Evolutionary conservation across 1,284 basidiomycete genomes (phyloP), one percentile per base, ranked within the genome.

Genomic region (Cutaneotrichosporon sp.): DNA sequence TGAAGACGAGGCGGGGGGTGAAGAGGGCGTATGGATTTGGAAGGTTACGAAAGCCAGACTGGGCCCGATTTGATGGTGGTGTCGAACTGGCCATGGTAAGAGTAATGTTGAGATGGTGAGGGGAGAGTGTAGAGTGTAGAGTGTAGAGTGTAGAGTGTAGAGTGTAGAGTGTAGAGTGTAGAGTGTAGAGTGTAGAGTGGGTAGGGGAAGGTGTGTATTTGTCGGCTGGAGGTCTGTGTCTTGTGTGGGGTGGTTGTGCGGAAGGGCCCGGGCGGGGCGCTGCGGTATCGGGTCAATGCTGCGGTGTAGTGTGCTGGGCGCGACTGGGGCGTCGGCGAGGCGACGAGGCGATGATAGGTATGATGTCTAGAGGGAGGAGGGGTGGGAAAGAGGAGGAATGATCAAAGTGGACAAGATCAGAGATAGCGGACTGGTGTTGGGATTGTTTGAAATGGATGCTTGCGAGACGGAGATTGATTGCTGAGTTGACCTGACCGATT

Each of bases 1-100:
- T 79, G 68, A 80, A 80, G 62, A 78, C 52, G 62, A 80, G 72
- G 14, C 67, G 61, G 9, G 74, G 68, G 31, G 65, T 66, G 65
- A 76, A 76, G 9, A 75, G 56, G 13, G 78, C 79, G 18, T 76
- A 69, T 6, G 66, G 65, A 51, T 75, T 72, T 0, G 78, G 77
- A 53, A 80, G 62, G 36, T 34, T 32, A 40, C 66, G 66, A 40
- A 63, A 63, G 32, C 64, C 62, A 1, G 62, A 60, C 9, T 52
- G 18, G 32, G 52, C 51, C 2, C 58, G 26, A 9, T 38, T 30
- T 18, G 30, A 5, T 53, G 31, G 31, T 9, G 13, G 51, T 22
- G 51, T 8, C 51, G 31, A 18, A 30, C 11, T n/a, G 30, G 51
- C 2, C 51, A 53, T 53, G 51, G 13, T 53, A 7, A n/a, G 51